Evolutionary conservation across 345 rosid species (phyloP), one percentile per base, ranked within the genome.

Genomic region (Luvunga scandens): DNA sequence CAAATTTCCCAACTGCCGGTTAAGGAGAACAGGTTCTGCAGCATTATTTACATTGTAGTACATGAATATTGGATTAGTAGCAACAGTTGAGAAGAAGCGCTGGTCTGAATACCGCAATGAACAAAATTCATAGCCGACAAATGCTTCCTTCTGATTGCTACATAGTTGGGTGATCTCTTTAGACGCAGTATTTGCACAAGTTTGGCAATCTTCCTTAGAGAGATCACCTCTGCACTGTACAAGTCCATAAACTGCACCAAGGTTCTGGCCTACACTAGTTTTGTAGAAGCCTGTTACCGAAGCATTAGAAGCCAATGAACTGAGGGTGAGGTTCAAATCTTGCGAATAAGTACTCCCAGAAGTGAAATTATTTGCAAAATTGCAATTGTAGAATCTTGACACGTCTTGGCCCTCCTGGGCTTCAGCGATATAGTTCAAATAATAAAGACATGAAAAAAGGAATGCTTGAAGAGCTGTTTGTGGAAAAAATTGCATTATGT

Each of bases 61-160:
- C 2, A 0, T 0, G 25, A 76, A 6, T 12, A 33, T 33, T 3
- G 21, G 48, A 27, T 7, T 5, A 13, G 16, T 61, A 55, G 67
- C 69, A 16, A 76, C 72, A 4, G 39, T 45, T 6, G 86, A 69
- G 68, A 82, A 86, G 82, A 82, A 86, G 24, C 63, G 42, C 68
- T 19, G 2, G 55, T 82, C 79, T 21, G 84, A 78, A 57, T 86
- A 82, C 45, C 71, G 75, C 38, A 86, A 57, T 2, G 66, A 75
- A 71, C 89, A 84, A 68, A n/a, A 5, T 6, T 74, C 75, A 8
- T 73, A 56, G 5, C 39, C 60, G 33, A 79, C n/a, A 36, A 34
- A 76, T 31, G 87, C 86, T 79, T 73, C 61, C 72, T 30, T 83
- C 73, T 84, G 70, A 68, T 30, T 65, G n/a, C 84, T 78, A 72